These are phyloP conservation scores for Leccinum fibrillosum DNA, from an alignment of 768 basidiomycete species.

Conservation along the genomic window DNA sequence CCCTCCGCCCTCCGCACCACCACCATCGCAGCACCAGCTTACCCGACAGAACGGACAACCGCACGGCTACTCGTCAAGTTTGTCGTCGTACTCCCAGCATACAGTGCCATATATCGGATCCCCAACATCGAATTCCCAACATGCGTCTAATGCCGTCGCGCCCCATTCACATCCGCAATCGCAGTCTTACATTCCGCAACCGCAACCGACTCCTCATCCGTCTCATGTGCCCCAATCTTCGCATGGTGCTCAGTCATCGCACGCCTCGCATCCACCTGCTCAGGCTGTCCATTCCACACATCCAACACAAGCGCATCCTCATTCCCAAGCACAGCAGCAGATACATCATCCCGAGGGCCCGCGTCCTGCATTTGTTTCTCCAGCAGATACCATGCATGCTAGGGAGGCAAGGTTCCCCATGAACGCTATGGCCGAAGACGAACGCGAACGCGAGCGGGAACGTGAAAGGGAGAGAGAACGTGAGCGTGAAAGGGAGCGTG, in stretches of 20 bases:
- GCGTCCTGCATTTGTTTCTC: slow-evolving; percentile 26
- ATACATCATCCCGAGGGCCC: slow-evolving; percentile 23
- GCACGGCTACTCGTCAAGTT: slow-evolving; percentile 14
- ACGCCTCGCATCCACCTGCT: slow-evolving; percentile 15
- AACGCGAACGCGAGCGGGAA: slow-evolving; percentile 23
- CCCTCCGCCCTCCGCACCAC: slow-evolving; percentile 4
- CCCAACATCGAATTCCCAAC: slow-evolving; percentile 16
- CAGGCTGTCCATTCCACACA: slow-evolving; percentile 16
- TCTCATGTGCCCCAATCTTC: slow-evolving; percentile 14
- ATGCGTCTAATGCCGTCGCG: slow-evolving; percentile 6
- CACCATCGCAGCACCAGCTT: slow-evolving; percentile 18
- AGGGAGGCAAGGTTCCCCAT: slow-evolving; percentile 18
- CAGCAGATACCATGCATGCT: slow-evolving; percentile 29
- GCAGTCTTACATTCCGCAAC: slow-evolving; percentile 22
- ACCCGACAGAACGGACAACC: slow-evolving; percentile 19
- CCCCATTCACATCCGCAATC: slow-evolving; percentile 24
- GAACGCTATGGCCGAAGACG: slow-evolving; percentile 10
- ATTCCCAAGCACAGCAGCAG: slow-evolving; percentile 25
- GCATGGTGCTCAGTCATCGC: slow-evolving; percentile 14
- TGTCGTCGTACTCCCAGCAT: slow-evolving; percentile 18
- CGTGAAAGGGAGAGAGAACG: background rate
- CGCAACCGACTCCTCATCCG: slow-evolving; percentile 9
- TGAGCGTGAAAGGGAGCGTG: slow-evolving; percentile 14
- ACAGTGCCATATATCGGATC: slow-evolving; percentile 16
- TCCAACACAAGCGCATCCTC: slow-evolving; percentile 28